Evolutionary conservation across 139 green algal genomes (phyloP).

Genomic region (Mychonastes homosphaera): DNA sequence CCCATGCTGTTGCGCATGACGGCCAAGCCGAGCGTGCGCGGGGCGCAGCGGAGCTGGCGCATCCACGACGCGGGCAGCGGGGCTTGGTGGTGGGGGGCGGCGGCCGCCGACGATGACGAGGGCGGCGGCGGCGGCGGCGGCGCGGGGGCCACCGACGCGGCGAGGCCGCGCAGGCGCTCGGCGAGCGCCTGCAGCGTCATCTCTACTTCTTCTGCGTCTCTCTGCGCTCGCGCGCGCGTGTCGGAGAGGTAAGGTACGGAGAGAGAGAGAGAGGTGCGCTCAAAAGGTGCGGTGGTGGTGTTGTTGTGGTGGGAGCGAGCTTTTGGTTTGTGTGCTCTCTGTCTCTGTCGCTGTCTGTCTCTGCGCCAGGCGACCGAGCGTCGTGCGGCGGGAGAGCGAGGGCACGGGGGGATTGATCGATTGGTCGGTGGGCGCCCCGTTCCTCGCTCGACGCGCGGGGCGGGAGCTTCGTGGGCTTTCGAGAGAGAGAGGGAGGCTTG

Average conservation of each 20-base stretch:
- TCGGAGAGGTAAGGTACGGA: not conserved
- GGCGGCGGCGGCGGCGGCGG: no score
- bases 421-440: no score
- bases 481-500: no score
- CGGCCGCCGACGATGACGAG: no score
- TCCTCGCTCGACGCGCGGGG: no score
- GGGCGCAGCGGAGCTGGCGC: not conserved
- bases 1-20: slow-evolving; percentile 14
- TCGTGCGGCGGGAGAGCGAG: no score
- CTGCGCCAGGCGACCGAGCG: no score
- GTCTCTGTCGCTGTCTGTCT: not conserved
- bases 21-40: not conserved
- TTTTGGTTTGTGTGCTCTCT: not conserved
- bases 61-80: not conserved
- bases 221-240: not conserved
- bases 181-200: slow-evolving; percentile 1
- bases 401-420: no score
- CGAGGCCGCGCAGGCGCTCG: no score
- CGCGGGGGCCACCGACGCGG: no score
- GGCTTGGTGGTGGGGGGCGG: not conserved
- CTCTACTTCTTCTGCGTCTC: not conserved
- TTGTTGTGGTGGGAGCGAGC: not conserved
- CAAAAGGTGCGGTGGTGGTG: not conserved
- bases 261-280: not conserved
- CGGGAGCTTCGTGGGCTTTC: no score